A percentile compares a stretch with the other conserved stretches of the same genome.
Evolutionary conservation across 768 basidiomycete species (phyloP).

Genomic region (Leccinum pellstonianum): DNA sequence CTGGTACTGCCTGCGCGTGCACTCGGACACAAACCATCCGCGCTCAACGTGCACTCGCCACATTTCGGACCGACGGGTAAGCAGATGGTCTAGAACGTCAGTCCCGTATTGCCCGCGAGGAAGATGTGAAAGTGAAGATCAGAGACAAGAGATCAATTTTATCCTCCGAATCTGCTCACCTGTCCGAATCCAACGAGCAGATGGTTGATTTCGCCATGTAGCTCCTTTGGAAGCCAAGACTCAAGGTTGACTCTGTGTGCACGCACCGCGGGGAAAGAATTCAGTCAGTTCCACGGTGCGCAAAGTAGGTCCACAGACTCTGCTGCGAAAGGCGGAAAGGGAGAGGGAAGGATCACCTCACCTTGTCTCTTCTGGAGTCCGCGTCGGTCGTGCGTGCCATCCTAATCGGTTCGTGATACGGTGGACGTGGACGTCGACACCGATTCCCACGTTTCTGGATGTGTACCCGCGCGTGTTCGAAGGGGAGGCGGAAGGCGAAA

Average conservation of each 20-base stretch:
- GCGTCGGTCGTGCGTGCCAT: constrained; percentile 88
- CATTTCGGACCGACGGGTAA: constrained; percentile 65
- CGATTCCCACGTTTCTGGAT: constrained; percentile 80
- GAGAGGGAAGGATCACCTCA: constrained; percentile 25
- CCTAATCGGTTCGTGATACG: constrained; percentile 90
- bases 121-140: background rate
- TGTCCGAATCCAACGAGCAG: constrained; percentile 85
- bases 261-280: background rate
- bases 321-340: background rate
- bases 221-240: constrained; percentile 77
- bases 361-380: constrained; percentile 87
- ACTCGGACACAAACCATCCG: constrained; percentile 64
- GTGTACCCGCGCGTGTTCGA: background rate
- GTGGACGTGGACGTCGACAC: constrained; percentile 96
- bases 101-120: background rate
- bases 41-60: constrained; percentile 57
- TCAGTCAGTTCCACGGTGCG: background rate
- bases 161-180: constrained; percentile 37
- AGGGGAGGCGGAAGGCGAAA: background rate
- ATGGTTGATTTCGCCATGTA: constrained; percentile 75
- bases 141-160: background rate
- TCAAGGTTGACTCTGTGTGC: constrained; percentile 64
- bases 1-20: constrained; percentile 35
- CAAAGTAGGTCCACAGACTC: background rate
- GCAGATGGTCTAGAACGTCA: constrained; percentile 54